phyloP scores from a whole-genome alignment of 371 early-diverging fungal genomes.

The Parasitella parasitica region DNA sequence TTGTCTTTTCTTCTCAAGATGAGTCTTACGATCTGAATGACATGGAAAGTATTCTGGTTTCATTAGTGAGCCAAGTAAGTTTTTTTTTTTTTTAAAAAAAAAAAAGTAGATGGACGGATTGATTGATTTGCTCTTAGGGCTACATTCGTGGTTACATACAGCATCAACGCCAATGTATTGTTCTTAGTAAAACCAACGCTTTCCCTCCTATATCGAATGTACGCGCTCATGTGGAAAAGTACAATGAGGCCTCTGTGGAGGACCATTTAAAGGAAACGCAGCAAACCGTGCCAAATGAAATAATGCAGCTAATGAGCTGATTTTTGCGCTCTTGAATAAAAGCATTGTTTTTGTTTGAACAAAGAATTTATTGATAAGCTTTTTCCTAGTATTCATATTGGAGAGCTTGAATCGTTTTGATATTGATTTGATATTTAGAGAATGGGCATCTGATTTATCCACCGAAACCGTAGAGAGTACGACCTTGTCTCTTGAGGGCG shows the following conservation, averaged over 20 bases:
- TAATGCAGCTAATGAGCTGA: constrained; percentile 2
- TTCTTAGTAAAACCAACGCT: constrained; percentile 29
- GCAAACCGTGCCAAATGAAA: constrained; percentile 4
- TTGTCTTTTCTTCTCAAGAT: constrained; percentile 19
- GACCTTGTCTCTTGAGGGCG: constrained; percentile 98
- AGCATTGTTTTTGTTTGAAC: not conserved
- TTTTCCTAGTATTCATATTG: not conserved
- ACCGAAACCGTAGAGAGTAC: constrained; percentile 80
- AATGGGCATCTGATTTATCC: constrained; percentile 27
- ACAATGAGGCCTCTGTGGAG: constrained; percentile 19
- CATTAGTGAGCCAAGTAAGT: constrained; percentile 47
- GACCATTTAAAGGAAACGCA: constrained; percentile 18
- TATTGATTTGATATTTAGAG: not conserved
- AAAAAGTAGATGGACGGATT: not conserved
- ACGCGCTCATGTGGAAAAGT: constrained; percentile 10
- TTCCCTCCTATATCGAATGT: constrained; percentile 31
- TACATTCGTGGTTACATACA: constrained; percentile 36
- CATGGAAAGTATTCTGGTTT: constrained; percentile 41
- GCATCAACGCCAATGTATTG: constrained; percentile 17
- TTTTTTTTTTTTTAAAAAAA: not conserved
- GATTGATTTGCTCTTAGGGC: constrained; percentile 5
- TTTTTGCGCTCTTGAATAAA: not conserved
- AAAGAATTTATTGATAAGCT: not conserved
- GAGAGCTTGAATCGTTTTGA: not conserved
- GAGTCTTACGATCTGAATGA: constrained; percentile 16